phyloP scores from a whole-genome alignment of 164 flowering plant species.

The Nelumbo lutea region DNA sequence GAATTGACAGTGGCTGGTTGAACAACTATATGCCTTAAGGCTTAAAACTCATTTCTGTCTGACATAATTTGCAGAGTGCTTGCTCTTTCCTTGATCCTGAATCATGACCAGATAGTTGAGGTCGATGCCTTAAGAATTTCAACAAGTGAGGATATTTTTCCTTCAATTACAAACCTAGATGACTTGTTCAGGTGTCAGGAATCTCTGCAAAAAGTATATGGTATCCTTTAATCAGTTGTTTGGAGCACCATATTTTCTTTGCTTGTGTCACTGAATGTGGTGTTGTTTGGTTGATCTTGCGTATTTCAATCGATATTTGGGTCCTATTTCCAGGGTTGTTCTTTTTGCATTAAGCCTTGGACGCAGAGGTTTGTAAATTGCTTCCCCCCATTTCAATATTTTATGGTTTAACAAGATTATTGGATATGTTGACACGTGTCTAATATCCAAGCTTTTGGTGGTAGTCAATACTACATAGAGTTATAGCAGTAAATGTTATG shows the following conservation, averaged over 20 bases:
- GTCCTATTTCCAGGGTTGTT: not conserved
- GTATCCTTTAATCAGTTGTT: not conserved
- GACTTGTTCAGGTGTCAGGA: not conserved
- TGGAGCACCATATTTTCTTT: not conserved
- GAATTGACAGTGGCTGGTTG: conserved; percentile 12
- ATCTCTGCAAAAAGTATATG: not conserved
- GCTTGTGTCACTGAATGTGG: conserved; percentile 4
- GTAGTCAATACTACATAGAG: not conserved
- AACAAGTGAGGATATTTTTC: conserved; percentile 21
- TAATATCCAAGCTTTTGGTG: not conserved
- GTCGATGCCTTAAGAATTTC: conserved; percentile 30
- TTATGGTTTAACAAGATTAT: not conserved
- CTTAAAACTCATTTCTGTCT: conserved; percentile 27
- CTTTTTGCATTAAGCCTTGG: not conserved
- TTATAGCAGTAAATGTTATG: too few relatives aligned
- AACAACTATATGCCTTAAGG: conserved; percentile 8
- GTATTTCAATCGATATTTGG: not conserved
- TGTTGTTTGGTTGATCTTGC: conserved; percentile 1
- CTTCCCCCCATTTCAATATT: too few relatives aligned
- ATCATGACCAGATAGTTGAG: conserved; percentile 40
- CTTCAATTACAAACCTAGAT: not conserved
- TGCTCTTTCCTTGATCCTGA: conserved; percentile 33
- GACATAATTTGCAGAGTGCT: conserved; percentile 42
- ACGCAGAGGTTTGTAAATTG: not conserved
- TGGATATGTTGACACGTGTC: not conserved